Base-by-base conservation (phyloP, 257 asterid genomes). In the Scutellaria minor region DNA sequence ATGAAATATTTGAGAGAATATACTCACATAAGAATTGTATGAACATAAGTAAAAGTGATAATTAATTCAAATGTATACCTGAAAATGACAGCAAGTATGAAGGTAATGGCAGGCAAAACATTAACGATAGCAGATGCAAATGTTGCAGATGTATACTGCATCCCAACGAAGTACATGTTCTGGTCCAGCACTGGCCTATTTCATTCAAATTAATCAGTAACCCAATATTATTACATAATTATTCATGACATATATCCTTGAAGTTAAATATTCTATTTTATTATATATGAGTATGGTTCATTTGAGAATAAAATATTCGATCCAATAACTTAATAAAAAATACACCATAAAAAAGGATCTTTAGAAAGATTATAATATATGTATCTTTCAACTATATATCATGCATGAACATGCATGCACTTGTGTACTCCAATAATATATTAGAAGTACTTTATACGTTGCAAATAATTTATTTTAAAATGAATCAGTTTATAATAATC, bases 181-280 rank as follows among this genome's bases (percentile, higher is more conserved):
- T 93, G 98, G 73, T 93, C 98, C 72, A 93, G 70, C 81, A 93
- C 97, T 1, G 98, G 97, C 85, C 98, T 93, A 77, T 55, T 52
- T 41, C 60, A 15, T 50, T 63, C n/a, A 20, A 6, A 9, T 18
- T 11, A 75, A 47, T 71, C 58, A 45, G 31, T 41, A 48, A 53
- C 12, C 6, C 68, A 55, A 42, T 13, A 67, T 66, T 12, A 9
- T 13, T 55, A 50, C n/a, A 24, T n/a, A 51, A 51, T 51, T 13
- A 18, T 51, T 51, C 5, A 15, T 13, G 24, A 51, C n/a, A 6
- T 6, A 1, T 46, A 24, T 24, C 27, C 27, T 24, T 24, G 27
- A 24, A 24, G 27, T 24, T 24, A 31, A 31, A 31, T 31, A 31
- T 31, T 31, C 37, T 31, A 31, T 31, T 31, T 31, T 31, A 31